These are phyloP conservation scores for Gracilaria gracilis DNA, from an alignment of 23 red algal genomes.

Conservation along the genomic window DNA sequence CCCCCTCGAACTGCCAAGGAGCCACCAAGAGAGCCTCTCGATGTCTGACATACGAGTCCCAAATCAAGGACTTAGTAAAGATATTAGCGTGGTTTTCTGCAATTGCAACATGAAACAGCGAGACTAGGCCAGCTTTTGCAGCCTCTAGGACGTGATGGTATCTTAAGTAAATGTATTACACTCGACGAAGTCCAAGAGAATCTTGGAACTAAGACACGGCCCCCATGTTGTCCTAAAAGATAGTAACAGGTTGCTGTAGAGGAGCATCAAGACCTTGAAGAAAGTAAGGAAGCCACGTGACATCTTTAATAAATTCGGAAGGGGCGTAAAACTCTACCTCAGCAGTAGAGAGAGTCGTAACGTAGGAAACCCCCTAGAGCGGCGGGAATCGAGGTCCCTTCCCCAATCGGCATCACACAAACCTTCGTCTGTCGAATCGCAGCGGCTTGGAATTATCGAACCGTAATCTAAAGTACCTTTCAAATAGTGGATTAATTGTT, in stretches of 20 bases:
- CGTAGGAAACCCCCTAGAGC: neutral
- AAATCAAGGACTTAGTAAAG: neutral
- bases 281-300: neutral
- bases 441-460: no score
- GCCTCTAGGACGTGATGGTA: neutral
- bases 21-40: neutral
- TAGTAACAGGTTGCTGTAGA: no score
- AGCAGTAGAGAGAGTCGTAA: neutral
- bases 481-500: neutral
- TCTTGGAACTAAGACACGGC: neutral
- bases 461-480: no score
- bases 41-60: neutral
- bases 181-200: neutral
- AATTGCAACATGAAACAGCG: neutral
- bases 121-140: neutral
- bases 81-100: neutral
- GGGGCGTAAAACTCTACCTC: constrained; percentile 24
- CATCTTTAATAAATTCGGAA: neutral
- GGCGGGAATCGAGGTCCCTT: neutral
- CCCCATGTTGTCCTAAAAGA: no score
- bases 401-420: constrained; percentile 33
- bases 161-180: neutral
- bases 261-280: neutral
- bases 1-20: neutral
- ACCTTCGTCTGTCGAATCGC: neutral